phyloP scores from a whole-genome alignment of 1,139 yeast genomes.

The Magnusiomyces tetraspermus region DNA sequence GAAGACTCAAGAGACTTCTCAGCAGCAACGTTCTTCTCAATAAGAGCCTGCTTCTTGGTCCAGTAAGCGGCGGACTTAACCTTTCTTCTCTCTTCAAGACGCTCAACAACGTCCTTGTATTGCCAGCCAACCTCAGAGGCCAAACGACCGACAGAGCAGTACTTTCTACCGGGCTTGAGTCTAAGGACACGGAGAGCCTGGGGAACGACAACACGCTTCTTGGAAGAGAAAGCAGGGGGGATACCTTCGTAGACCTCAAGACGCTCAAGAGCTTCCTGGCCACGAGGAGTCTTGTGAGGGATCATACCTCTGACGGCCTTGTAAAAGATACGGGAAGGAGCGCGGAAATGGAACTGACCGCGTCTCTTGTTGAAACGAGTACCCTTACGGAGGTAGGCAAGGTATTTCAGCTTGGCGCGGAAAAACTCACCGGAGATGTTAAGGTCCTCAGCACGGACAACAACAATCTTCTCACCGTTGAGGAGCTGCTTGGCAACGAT shows the following conservation, averaged over 20 bases:
- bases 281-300: slow-evolving; percentile 99
- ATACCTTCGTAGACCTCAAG: slow-evolving; percentile 99
- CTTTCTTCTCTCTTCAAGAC: slow-evolving; percentile 99
- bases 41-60: slow-evolving; percentile 95
- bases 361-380: slow-evolving; percentile 97
- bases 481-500: slow-evolving; percentile 96
- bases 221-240: slow-evolving; percentile 99
- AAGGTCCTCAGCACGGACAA: slow-evolving; percentile 96
- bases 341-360: slow-evolving; percentile 99
- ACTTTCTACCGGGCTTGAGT: slow-evolving; percentile 99
- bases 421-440: slow-evolving; percentile 99
- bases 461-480: slow-evolving; percentile 96
- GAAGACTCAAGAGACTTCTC: slow-evolving; percentile 15
- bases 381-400: slow-evolving; percentile 98
- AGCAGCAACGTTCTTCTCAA: slow-evolving; percentile 84
- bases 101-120: slow-evolving; percentile 95
- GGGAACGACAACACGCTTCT: slow-evolving; percentile 99
- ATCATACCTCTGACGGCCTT: slow-evolving; percentile 99
- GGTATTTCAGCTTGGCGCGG: slow-evolving; percentile 99
- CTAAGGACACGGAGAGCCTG: slow-evolving; percentile 99
- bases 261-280: slow-evolving; percentile 99
- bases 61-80: slow-evolving; percentile 98
- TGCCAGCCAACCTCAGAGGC: slow-evolving; percentile 99
- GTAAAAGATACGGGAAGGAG: slow-evolving; percentile 99
- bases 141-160: slow-evolving; percentile 96